These are phyloP conservation scores for Fraxinus ornus DNA, from an alignment of 305 asterid genomes.

Conservation along the genomic window DNA sequence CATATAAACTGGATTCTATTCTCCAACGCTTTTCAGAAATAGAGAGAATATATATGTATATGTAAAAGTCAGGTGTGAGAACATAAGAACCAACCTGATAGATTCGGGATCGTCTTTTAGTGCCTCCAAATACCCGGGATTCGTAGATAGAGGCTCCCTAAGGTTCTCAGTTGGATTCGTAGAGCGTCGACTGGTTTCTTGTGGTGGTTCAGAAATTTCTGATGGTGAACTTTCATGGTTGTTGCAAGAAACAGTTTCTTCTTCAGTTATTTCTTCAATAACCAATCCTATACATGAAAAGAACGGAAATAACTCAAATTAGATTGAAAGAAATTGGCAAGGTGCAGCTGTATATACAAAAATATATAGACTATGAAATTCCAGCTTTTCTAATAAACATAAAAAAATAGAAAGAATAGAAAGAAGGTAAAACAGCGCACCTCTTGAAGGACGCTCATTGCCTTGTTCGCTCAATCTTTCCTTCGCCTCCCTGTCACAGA, in stretches of 20 bases:
- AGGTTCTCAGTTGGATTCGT: conserved; percentile 35
- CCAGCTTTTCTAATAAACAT: conserved; percentile 6
- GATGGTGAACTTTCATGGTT: conserved; percentile 33
- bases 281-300: conserved; percentile 46
- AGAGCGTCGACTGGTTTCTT: conserved; percentile 36
- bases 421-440: conserved; percentile 34
- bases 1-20: neutral
- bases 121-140: conserved; percentile 53
- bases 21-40: neutral
- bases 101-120: conserved; percentile 76
- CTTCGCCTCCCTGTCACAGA: conserved; percentile 57
- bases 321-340: neutral
- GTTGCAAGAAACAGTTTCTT: conserved; percentile 48
- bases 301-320: neutral
- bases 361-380: conserved; percentile 11
- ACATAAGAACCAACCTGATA: conserved; percentile 54
- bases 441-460: conserved; percentile 46
- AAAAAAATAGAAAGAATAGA: neutral
- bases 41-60: neutral
- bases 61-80: neutral
- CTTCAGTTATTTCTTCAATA: conserved; percentile 85
- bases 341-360: neutral
- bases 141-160: conserved; percentile 40
- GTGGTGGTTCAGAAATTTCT: conserved; percentile 34
- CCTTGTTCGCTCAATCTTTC: conserved; percentile 63